Base-by-base conservation (phyloP, 768 basidiomycete species). In the Cystobasidium ongulense region DNA sequence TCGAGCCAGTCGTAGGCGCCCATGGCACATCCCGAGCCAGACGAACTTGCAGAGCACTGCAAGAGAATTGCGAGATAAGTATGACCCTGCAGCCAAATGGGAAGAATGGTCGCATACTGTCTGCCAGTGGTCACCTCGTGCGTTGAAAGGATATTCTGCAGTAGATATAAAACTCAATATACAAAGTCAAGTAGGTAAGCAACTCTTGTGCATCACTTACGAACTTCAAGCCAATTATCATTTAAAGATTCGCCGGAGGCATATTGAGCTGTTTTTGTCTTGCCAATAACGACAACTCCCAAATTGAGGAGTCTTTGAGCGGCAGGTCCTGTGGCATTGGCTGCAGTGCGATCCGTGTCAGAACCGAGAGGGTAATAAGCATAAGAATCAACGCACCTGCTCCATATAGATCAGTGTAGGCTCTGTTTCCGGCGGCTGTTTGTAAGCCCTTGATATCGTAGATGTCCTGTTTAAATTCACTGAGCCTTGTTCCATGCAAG, bases 191-290 rank as follows among this genome's bases (percentile, higher is more conserved):
- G 43, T n/a, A n/a, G 43, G 43, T 13, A 13, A 13, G 43, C 43
- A 46, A 46, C 13, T 46, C n/a, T n/a, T n/a, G n/a, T n/a, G n/a
- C n/a, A n/a, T 46, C 43, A 46, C 43, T 46, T 46, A 46, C 43
- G 43, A n/a, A 46, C 43, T 46, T 46, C 43, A 13, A 46, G 43
- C 43, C 43, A 46, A n/a, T 46, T 46, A 46, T 46, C 43, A 46
- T 46, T 46, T 13, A 13, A 46, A 46, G 13, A 13, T n/a, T 46
- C 59, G 11, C 59, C 59, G 13, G 59, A 61, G 25, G 59, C 59
- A 35, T 27, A 61, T 25, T 61, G 25, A 61, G 59, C 59, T 27
- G 59, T 61, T 25, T 61, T 61, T 11, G 59, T 61, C 59, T 61
- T 61, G 11, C 59, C 59, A 61, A 61, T 35, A 25, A 61, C 33